Percentiles rank a stretch among this genome's conserved stretches.
Evolutionary conservation across 2,329 filamentous ascomycete genomes (phyloP).

Genomic region (Sporothrix humicola): DNA sequence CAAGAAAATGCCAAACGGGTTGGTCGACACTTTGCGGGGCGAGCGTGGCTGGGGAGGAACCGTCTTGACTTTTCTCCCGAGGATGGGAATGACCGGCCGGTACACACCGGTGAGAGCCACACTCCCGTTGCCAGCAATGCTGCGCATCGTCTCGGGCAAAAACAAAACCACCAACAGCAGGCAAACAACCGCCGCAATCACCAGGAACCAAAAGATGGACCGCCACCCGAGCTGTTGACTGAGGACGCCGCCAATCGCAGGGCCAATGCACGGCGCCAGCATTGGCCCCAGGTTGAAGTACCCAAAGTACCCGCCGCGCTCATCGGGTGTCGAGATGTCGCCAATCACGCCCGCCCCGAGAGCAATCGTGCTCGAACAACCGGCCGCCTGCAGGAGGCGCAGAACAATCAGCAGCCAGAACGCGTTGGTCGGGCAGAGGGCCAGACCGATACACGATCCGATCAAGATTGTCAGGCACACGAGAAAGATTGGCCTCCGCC

Average conservation of each 20-base stretch:
- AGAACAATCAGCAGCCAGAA: conserved; percentile 46
- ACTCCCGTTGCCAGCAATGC: conserved; percentile 43
- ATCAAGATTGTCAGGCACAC: conserved; percentile 44
- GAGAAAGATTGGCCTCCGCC: conserved; percentile 43
- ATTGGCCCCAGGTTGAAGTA: conserved; percentile 46
- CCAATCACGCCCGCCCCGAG: conserved; percentile 46
- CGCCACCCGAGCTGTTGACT: conserved; percentile 36
- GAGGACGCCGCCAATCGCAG: conserved; percentile 40
- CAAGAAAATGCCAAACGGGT: conserved; percentile 45
- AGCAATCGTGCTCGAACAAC: conserved; percentile 47
- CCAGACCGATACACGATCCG: conserved; percentile 45
- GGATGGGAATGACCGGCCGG: conserved; percentile 38
- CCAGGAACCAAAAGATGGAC: conserved; percentile 35
- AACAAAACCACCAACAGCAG: conserved; percentile 47
- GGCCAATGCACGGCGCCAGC: conserved; percentile 39
- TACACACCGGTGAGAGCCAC: conserved; percentile 35
- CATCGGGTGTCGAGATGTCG: conserved; percentile 44
- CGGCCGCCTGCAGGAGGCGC: conserved; percentile 43
- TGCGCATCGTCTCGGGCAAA: conserved; percentile 44
- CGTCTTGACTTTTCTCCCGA: conserved; percentile 34
- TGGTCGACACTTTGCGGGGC: conserved; percentile 31
- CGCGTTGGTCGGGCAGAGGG: conserved; percentile 43
- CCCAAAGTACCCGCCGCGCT: conserved; percentile 46
- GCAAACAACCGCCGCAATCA: conserved; percentile 34
- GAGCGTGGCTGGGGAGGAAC: neutral